These are phyloP conservation scores for Plasmodium gaboni DNA, from an alignment of 169 alveolate genomes.

Conservation along the genomic window DNA sequence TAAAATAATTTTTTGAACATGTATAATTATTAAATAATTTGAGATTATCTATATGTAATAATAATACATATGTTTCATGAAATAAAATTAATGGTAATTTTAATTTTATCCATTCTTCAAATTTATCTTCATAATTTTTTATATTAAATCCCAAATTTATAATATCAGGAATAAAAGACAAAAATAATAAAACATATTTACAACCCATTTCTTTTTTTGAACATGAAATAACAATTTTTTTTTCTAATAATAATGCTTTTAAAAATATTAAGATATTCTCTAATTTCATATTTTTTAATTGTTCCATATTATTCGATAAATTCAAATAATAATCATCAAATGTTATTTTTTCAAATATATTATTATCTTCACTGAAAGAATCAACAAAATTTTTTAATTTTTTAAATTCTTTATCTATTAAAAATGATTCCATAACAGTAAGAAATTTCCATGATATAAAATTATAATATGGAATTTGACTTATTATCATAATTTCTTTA, in stretches of 20 bases:
- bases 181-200: slow-evolving; percentile 23
- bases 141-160: slow-evolving; percentile 70
- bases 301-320: slow-evolving; percentile 12
- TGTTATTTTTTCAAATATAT: slow-evolving; percentile 22
- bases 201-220: slow-evolving; percentile 59
- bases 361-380: background rate
- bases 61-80: slow-evolving; percentile 57
- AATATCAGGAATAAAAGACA: slow-evolving; percentile 70
- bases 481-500: slow-evolving; percentile 43
- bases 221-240: slow-evolving; percentile 42
- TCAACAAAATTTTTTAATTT: slow-evolving; percentile 25
- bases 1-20: slow-evolving; percentile 44
- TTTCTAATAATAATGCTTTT: slow-evolving; percentile 63
- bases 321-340: slow-evolving; percentile 21
- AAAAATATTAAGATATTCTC: slow-evolving; percentile 46
- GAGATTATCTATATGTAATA: slow-evolving; percentile 62
- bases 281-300: slow-evolving; percentile 50
- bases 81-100: slow-evolving; percentile 66
- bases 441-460: slow-evolving; percentile 18
- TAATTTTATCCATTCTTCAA: slow-evolving; percentile 61
- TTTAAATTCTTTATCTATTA: slow-evolving; percentile 7
- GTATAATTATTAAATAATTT: slow-evolving; percentile 50
- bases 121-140: slow-evolving; percentile 58
- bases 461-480: slow-evolving; percentile 61
- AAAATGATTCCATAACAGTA: slow-evolving; percentile 14